Percentiles rank a stretch among this genome's conserved stretches.
These are phyloP conservation scores for Lupinus albus DNA, from an alignment of 306 rosid species.

Conservation along the genomic window DNA sequence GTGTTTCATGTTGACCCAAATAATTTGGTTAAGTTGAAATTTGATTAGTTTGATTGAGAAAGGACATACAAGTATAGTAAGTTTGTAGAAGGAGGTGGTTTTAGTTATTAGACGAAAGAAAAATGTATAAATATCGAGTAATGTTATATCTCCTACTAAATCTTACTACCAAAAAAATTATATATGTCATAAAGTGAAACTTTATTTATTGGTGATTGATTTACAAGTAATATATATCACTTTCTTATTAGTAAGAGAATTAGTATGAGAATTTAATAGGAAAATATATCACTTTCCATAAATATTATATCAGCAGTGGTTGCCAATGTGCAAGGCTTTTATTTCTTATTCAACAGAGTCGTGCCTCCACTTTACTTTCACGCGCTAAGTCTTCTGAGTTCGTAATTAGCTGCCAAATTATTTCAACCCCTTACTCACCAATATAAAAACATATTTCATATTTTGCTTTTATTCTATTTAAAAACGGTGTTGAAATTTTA, in stretches of 20 bases:
- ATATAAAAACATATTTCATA: not conserved
- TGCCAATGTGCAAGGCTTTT: conserved; percentile 1
- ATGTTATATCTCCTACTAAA: no score
- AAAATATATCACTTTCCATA: no score
- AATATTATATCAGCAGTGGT: no score
- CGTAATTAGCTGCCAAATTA: not conserved
- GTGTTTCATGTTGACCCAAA: no score
- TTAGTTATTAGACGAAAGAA: conserved; percentile 8
- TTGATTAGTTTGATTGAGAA: not conserved
- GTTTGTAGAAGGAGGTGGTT: not conserved
- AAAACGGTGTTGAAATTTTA: not conserved
- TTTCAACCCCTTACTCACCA: not conserved
- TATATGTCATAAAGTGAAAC: no score
- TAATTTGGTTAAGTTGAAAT: no score
- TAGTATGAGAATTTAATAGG: no score
- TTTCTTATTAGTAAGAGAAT: no score
- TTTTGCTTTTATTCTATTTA: not conserved
- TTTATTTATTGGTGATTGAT: no score
- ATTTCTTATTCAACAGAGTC: conserved; percentile 28
- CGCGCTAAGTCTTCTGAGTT: not conserved
- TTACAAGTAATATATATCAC: no score
- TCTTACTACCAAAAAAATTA: no score
- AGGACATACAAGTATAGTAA: conserved; percentile 25
- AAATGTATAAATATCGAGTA: no score
- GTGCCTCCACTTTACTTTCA: not conserved